Evolutionary conservation across 2,329 filamentous ascomycete species (phyloP).

Genomic region (Pseudogymnoascus verrucosus): DNA sequence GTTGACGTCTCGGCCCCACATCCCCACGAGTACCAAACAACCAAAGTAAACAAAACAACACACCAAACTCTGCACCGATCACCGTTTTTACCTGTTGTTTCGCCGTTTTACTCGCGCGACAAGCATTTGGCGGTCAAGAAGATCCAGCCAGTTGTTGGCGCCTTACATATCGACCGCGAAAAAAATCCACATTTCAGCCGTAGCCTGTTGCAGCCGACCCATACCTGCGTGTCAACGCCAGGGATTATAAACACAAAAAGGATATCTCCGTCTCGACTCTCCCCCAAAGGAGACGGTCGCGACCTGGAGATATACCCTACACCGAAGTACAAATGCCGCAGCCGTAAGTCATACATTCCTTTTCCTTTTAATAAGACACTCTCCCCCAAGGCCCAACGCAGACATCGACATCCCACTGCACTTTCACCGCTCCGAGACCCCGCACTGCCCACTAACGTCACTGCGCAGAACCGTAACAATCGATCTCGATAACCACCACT

Average conservation of each 20-base stretch:
- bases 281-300: conserved; percentile 26
- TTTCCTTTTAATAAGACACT: background rate
- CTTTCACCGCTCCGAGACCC: conserved; percentile 8
- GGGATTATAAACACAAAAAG: conserved; percentile 12
- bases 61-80: background rate
- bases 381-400: background rate
- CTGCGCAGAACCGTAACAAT: conserved; percentile 20
- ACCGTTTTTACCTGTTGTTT: background rate
- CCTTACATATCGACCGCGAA: background rate
- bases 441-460: conserved; percentile 11
- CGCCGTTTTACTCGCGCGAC: background rate
- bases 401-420: background rate
- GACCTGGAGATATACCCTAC: conserved; percentile 25
- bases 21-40: conserved; percentile 8
- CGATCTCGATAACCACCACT: conserved; percentile 10
- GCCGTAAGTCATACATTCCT: conserved; percentile 16
- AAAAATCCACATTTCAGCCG: conserved; percentile 7
- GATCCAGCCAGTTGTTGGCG: conserved; percentile 6
- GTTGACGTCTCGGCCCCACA: conserved; percentile 5
- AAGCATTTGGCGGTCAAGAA: background rate
- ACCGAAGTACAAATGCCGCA: conserved; percentile 7
- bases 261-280: conserved; percentile 27
- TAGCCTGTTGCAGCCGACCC: conserved; percentile 2
- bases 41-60: conserved; percentile 5
- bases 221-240: background rate